These are phyloP conservation scores for Moniliophthora roreri DNA, from an alignment of 1,284 basidiomycete species.

Conservation along the genomic window DNA sequence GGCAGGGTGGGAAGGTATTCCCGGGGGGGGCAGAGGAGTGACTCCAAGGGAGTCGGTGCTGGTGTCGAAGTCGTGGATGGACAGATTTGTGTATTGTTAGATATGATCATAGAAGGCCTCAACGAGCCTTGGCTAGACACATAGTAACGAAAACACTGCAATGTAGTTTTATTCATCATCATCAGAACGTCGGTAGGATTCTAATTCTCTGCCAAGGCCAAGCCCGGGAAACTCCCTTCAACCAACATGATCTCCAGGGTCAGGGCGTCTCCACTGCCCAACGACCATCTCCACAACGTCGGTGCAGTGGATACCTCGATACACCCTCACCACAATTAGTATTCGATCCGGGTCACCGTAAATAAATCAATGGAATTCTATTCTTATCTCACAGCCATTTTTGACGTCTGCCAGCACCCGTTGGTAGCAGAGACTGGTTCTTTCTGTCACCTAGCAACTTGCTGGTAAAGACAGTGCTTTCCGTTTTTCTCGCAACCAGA, in stretches of 20 bases:
- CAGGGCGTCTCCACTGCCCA: no score
- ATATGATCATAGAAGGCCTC: slow-evolving; percentile 35
- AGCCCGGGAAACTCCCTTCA: no score
- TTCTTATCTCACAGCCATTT: not conserved
- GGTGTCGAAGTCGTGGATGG: slow-evolving; percentile 1
- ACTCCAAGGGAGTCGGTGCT: slow-evolving; percentile 19
- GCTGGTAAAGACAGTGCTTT: not conserved
- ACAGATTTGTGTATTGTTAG: slow-evolving; percentile 12
- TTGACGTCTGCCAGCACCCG: no score
- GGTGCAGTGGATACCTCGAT: no score
- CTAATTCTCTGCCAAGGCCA: no score
- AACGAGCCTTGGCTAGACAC: slow-evolving; percentile 38
- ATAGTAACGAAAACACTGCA: slow-evolving; percentile 1
- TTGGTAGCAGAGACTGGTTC: no score
- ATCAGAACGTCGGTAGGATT: no score
- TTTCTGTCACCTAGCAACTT: no score
- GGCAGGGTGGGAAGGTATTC: slow-evolving; percentile 14
- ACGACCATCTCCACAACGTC: no score
- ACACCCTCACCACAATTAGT: not conserved
- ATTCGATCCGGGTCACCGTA: not conserved
- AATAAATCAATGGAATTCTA: no score
- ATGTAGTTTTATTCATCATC: not conserved
- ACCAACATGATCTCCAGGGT: no score
- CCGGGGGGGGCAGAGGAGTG: slow-evolving; percentile 12
- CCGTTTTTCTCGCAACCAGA: no score